Evolutionary conservation across 2,329 filamentous ascomycete species (phyloP), one percentile per base, ranked within the genome.

Genomic region (Aspergillus ustus): DNA sequence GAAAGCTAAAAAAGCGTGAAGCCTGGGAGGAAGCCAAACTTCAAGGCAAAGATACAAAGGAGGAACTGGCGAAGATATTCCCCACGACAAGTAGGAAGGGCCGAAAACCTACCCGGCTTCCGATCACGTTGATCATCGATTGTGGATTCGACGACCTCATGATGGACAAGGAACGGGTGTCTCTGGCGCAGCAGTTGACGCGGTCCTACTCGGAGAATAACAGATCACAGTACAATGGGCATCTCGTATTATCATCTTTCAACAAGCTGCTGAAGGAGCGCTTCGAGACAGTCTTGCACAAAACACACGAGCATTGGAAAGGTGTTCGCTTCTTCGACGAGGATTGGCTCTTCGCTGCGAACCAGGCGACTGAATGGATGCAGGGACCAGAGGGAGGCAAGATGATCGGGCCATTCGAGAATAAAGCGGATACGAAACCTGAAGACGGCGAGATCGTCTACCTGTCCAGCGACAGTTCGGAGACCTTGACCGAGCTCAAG

Each of bases 101-200:
- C 45, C 67, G 66, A 57, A 76, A 69, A 20, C 78, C 83, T 4
- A 80, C 82, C 52, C 85, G 87, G 59, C 84, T 96, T 0, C 93
- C 93, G 1, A 80, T 98, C 22, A 87, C 91, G 0, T 81, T 99
- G 67, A 83, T 99, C 62, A 81, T 99, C 65, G 95, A 99, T 80
- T 98, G 94, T 78, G 88, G 91, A 67, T 99, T 96, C 74, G 93
- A 99, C 75, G 83, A 91, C 46, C 85, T 93, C 72, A 99, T 99
- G 95, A 84, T 84, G 54, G 91, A 94, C 43, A 90, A 91, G 68
- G 95, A 99, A 78, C 82, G 91, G 31, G 88, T 93, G 59, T 97
- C 92, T 4, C 84, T 99, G 13, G 87, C 87, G 1, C 87, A 88
- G 60, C 95, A 99, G 77, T 83, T 99, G 64, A 96, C 92, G 8